Evolutionary conservation across 2,329 filamentous ascomycete species (phyloP), one percentile per base, ranked within the genome.

Genomic region (Stachybotrys echinatus): DNA sequence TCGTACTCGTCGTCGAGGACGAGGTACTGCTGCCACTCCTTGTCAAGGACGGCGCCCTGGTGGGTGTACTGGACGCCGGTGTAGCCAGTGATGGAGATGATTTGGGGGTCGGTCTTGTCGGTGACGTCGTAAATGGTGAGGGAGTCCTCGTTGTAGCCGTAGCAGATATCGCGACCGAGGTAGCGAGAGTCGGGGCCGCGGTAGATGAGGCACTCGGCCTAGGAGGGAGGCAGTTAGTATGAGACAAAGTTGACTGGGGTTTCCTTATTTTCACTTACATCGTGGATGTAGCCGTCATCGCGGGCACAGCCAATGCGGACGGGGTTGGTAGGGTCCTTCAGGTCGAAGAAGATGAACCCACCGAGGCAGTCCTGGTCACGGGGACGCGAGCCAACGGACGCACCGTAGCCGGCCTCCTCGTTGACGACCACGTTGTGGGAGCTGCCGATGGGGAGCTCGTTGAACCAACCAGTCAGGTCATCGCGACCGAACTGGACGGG

Each of bases 261-360:
- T 10, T n/a, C 6, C 12, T 8, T 10, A n/a, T 42, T 3, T 42
- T 42, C 18, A 6, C 39, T 42, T 34, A 34, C 27, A 46, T 46
- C 44, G 44, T 46, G 44, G 44, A 46, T 46, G 44, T 46, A 46
- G 23, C 44, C 44, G 44, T 46, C 44, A 34, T 37, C 44, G n/a
- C 17, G 18, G 44, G 44, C 44, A 52, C 79, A 83, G 12, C 80
- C 80, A 10, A 77, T 71, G 21, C 68, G 73, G 19, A 65, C 73
- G 0, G 80, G 80, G 31, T 79, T 78, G 3, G 73, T 61, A 1
- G 78, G 77, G 51, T 83, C 72, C 0, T 70, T 71, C 18, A 84
- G 69, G 58, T 83, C 77, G 52, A 84, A 77, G 62, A 81, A 81
- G 61, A 79, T 78, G 23, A 83, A 69, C 6, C 80, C 79, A 7